These are phyloP conservation scores for Pythium periplocum DNA, from an alignment of 352 stramenopile species.

Conservation along the genomic window DNA sequence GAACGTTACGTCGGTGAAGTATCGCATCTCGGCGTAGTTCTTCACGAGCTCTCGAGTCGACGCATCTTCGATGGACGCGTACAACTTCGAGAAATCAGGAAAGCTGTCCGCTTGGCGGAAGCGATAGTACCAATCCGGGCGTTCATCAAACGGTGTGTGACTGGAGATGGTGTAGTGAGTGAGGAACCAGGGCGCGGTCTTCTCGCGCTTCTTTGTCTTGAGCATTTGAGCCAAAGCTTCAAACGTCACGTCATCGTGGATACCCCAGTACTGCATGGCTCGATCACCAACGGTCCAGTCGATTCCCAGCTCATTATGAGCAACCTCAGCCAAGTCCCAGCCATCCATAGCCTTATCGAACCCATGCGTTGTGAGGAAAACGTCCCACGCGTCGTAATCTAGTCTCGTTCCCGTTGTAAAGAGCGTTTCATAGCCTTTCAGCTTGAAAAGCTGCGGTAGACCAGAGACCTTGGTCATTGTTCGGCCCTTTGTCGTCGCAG, in stretches of 20 bases:
- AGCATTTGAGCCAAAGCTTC: slow-evolving; percentile 45
- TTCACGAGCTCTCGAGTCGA: slow-evolving; percentile 39
- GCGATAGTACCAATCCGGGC: slow-evolving; percentile 53
- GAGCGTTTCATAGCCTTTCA: slow-evolving; percentile 53
- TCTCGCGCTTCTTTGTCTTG: slow-evolving; percentile 21
- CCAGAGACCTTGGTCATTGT: slow-evolving; percentile 32
- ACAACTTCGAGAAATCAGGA: slow-evolving; percentile 38
- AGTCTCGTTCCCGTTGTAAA: slow-evolving; percentile 56
- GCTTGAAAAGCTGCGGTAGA: slow-evolving; percentile 48
- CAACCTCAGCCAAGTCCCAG: slow-evolving; percentile 38
- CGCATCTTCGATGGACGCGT: slow-evolving; percentile 20
- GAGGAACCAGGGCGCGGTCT: slow-evolving; percentile 45
- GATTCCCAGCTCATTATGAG: slow-evolving; percentile 36
- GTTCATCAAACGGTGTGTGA: slow-evolving; percentile 58
- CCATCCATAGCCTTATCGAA: slow-evolving; percentile 45
- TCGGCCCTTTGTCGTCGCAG: slow-evolving; percentile 38
- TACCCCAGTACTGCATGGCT: slow-evolving; percentile 59
- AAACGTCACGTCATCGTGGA: slow-evolving; percentile 68
- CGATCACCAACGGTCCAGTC: slow-evolving; percentile 46
- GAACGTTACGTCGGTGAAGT: slow-evolving; percentile 56
- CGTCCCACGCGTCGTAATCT: slow-evolving; percentile 60
- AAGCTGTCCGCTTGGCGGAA: slow-evolving; percentile 23
- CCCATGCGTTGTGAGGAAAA: slow-evolving; percentile 47
- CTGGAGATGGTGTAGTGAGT: slow-evolving; percentile 76
- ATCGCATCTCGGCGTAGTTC: slow-evolving; percentile 63